A percentile compares a stretch with the other conserved stretches of the same genome.
These are phyloP conservation scores for Candida oleophila DNA, from an alignment of 805 yeast species.

Conservation along the genomic window DNA sequence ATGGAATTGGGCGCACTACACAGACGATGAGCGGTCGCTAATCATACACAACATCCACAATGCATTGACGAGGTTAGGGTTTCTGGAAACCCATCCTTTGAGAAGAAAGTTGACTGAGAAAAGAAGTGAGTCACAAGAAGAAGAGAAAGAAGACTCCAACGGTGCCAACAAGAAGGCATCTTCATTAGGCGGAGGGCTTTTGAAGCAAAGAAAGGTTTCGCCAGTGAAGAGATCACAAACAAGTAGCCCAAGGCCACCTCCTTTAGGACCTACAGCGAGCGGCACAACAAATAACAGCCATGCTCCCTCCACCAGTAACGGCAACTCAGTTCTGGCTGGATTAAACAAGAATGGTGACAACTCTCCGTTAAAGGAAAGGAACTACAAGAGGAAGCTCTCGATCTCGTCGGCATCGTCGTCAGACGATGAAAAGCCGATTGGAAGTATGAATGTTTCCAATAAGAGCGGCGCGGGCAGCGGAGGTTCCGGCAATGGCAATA, in stretches of 20 bases:
- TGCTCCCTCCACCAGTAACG: neutral
- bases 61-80: slow-evolving; percentile 42
- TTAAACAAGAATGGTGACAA: neutral
- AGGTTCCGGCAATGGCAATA: neutral
- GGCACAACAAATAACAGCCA: neutral
- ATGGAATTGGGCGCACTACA: slow-evolving; percentile 33
- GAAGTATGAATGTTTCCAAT: neutral
- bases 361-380: neutral
- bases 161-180: slow-evolving; percentile 6
- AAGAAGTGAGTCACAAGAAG: slow-evolving; percentile 2
- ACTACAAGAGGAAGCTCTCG: neutral
- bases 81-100: slow-evolving; percentile 43
- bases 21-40: slow-evolving; percentile 28
- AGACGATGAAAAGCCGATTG: slow-evolving; percentile 7
- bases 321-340: neutral
- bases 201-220: slow-evolving; percentile 4
- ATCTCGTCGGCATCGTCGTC: slow-evolving; percentile 7
- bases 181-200: slow-evolving; percentile 22
- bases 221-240: slow-evolving; percentile 2
- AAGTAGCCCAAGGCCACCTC: neutral
- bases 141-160: neutral
- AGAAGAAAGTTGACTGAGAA: slow-evolving; percentile 28
- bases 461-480: no score
- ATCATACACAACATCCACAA: slow-evolving; percentile 33
- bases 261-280: neutral